Conservation (phyloP, 2,329 filamentous ascomycete genomes). For the Alternaria sp. region DNA sequence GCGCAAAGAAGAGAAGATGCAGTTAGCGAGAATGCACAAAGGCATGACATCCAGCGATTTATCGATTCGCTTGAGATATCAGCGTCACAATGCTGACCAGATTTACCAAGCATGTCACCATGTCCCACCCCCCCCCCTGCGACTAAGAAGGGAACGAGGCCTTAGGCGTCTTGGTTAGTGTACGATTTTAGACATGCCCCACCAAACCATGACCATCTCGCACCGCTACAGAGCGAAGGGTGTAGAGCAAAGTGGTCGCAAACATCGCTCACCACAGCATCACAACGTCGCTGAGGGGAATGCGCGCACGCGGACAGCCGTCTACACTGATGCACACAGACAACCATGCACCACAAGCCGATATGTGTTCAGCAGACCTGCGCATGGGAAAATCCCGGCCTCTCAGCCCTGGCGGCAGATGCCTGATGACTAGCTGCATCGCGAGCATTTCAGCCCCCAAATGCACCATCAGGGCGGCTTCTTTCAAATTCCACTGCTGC, state of each 20-base stretch:
- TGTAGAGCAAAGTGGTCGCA: conserved; percentile 9
- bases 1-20: conserved; percentile 8
- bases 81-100: background rate
- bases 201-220: conserved; percentile 13
- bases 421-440: conserved; percentile 46
- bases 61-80: conserved; percentile 5
- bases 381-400: conserved; percentile 25
- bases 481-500: conserved; percentile 32
- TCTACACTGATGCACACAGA: conserved; percentile 12
- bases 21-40: conserved; percentile 2
- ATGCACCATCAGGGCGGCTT: conserved; percentile 22
- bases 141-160: conserved; percentile 10
- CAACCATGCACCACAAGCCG: conserved; percentile 12
- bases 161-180: conserved; percentile 14
- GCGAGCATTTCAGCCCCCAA: conserved; percentile 39
- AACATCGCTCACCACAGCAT: conserved; percentile 13
- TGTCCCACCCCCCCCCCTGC: conserved; percentile 15
- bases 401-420: conserved; percentile 36
- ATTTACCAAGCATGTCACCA: conserved; percentile 5
- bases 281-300: conserved; percentile 8
- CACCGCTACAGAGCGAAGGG: conserved; percentile 9
- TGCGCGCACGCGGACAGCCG: conserved; percentile 22
- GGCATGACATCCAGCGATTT: conserved; percentile 15
- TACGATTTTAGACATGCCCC: conserved; percentile 17
- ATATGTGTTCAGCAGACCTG: conserved; percentile 34